Conservation (phyloP, 108 stramenopile species). For the Conticribra guillardii region DNA sequence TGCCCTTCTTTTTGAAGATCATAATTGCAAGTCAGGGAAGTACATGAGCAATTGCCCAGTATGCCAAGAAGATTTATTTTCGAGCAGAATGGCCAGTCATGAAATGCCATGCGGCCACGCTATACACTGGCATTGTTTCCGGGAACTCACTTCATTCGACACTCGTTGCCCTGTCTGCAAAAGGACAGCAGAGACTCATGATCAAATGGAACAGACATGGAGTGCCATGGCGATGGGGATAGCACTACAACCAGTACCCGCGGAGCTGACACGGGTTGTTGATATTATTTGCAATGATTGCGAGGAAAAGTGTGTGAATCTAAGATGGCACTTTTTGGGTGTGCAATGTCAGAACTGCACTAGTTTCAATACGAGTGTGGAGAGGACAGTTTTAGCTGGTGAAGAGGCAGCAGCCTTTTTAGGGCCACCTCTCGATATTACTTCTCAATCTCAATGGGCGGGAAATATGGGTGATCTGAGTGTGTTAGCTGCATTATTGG, state of each 20-base stretch:
- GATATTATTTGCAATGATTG: conserved; percentile 88
- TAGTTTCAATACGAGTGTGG: conserved; percentile 82
- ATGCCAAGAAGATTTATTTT: conserved; percentile 90
- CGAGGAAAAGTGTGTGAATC: conserved; percentile 60
- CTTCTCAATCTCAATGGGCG: conserved; percentile 20
- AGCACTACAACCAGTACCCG: conserved; percentile 80
- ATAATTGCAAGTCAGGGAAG: conserved; percentile 88
- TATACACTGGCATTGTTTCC: conserved; percentile 75
- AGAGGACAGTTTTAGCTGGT: conserved; percentile 72
- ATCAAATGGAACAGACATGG: conserved; percentile 87
- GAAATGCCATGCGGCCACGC: conserved; percentile 60
- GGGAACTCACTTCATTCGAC: conserved; percentile 75
- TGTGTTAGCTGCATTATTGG: conserved; percentile 37
- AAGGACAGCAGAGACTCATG: conserved; percentile 89
- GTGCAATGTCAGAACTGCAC: conserved; percentile 74
- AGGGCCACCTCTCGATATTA: conserved; percentile 32
- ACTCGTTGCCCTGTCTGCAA: conserved; percentile 88
- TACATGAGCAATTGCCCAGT: conserved; percentile 92
- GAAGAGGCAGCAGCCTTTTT: conserved; percentile 81
- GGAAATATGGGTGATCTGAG: conserved; percentile 29
- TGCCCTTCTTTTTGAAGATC: conserved; percentile 74
- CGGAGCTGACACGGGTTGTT: conserved; percentile 81
- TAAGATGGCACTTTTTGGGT: conserved; percentile 86
- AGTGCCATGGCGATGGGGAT: conserved; percentile 80
- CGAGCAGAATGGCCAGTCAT: conserved; percentile 63